Evolutionary conservation across 257 asterid species (phyloP).

Genomic region (Solanum peruvianum): DNA sequence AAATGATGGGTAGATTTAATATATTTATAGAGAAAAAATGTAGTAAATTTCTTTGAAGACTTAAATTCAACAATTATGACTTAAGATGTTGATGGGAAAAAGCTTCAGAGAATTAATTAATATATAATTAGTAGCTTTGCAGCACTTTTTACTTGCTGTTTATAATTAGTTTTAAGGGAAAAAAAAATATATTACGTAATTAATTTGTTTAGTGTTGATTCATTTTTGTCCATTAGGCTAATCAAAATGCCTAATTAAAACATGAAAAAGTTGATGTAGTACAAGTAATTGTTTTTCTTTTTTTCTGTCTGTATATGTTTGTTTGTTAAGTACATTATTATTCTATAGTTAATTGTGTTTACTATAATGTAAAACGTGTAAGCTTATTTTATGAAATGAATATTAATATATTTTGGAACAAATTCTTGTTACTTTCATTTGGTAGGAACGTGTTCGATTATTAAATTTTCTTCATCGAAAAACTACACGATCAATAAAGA

Average conservation of each 20-base stretch:
- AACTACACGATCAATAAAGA: not conserved
- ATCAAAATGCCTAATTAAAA: not conserved
- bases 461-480: not conserved
- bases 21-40: not conserved
- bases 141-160: conserved; percentile 3
- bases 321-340: not conserved
- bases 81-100: not conserved
- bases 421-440: not conserved
- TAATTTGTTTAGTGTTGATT: not conserved
- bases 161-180: not conserved
- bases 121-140: not conserved
- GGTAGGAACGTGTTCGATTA: not conserved
- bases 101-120: not conserved
- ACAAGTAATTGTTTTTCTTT: not conserved
- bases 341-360: not conserved
- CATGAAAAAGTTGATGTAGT: not conserved
- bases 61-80: not conserved
- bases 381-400: not conserved
- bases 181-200: not conserved
- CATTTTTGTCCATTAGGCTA: not conserved
- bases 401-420: not conserved
- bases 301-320: not conserved
- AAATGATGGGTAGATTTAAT: not conserved
- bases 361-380: not conserved
- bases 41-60: not conserved